Conservation (phyloP, 2,329 filamentous ascomycete species). For the Aurifilum marmelostoma region DNA sequence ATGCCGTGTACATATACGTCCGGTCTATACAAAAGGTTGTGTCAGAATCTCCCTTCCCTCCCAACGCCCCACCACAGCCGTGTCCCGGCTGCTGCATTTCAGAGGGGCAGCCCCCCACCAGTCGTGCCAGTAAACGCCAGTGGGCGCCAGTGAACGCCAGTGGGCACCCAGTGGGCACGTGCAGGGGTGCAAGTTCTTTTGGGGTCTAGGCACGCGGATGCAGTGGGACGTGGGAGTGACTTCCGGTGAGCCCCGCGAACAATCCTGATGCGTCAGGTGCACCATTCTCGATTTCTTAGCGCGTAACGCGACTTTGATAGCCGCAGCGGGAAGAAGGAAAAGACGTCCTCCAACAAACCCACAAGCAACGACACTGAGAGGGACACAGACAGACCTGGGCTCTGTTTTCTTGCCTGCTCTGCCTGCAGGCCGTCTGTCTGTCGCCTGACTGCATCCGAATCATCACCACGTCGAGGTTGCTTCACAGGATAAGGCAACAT, state of each 20-base stretch:
- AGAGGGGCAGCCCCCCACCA: too few relatives aligned
- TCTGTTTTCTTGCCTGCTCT: background rate
- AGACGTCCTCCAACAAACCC: constrained; percentile 1
- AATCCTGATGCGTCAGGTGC: constrained; percentile 29
- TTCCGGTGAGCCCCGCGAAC: constrained; percentile 25
- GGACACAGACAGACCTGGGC: background rate
- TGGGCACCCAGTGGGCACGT: constrained; percentile 19
- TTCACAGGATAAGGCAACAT: background rate
- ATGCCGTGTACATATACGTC: background rate
- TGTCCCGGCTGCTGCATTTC: constrained; percentile 16
- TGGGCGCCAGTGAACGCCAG: background rate
- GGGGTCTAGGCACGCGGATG: constrained; percentile 22
- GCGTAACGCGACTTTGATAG: constrained; percentile 27
- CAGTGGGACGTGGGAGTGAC: constrained; percentile 25
- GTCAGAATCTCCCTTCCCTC: too few relatives aligned
- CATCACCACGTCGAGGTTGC: background rate
- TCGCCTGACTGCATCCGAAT: background rate
- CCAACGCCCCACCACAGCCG: constrained; percentile 15
- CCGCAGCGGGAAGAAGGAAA: background rate
- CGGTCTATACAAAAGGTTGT: background rate
- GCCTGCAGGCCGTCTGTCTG: background rate
- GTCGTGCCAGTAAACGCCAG: background rate
- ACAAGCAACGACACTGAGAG: background rate
- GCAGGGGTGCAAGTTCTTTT: constrained; percentile 21
- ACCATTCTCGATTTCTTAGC: constrained; percentile 21